Conservation (phyloP, 208 protist genomes). For the Strigomonas oncopelti region DNA sequence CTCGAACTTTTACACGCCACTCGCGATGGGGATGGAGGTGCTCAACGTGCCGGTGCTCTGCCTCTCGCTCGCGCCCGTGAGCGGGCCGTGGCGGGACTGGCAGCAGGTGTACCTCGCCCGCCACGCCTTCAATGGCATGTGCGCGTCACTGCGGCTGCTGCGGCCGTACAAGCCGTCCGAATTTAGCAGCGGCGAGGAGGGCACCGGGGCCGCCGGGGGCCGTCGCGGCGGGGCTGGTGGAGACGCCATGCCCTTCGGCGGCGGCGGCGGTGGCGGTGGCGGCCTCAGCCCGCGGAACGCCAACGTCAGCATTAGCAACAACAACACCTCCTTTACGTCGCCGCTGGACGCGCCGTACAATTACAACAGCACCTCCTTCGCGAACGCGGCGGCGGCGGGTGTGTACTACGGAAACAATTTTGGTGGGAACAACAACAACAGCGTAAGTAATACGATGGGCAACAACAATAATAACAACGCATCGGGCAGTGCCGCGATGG, state of each 20-base stretch:
- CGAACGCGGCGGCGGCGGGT: neutral
- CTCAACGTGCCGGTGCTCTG: conserved; percentile 39
- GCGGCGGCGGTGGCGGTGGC: neutral
- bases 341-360: neutral
- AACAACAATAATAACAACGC: neutral
- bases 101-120: conserved; percentile 28
- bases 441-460: neutral
- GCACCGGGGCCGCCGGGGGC: conserved; percentile 1
- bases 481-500: neutral
- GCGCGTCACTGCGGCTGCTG: conserved; percentile 35
- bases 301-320: neutral
- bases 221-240: neutral
- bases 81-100: conserved; percentile 37
- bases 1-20: conserved; percentile 34
- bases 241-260: neutral
- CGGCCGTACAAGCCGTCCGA: conserved; percentile 27
- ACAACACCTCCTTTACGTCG: neutral
- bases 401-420: neutral
- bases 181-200: conserved; percentile 6
- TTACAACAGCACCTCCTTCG: neutral
- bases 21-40: conserved; percentile 46
- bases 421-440: neutral
- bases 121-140: conserved; percentile 38
- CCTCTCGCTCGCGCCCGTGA: conserved; percentile 38
- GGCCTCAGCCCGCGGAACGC: neutral